Evolutionary conservation across 345 rosid genomes (phyloP), one percentile per base, ranked within the genome.

Genomic region (Populus euphratica): DNA sequence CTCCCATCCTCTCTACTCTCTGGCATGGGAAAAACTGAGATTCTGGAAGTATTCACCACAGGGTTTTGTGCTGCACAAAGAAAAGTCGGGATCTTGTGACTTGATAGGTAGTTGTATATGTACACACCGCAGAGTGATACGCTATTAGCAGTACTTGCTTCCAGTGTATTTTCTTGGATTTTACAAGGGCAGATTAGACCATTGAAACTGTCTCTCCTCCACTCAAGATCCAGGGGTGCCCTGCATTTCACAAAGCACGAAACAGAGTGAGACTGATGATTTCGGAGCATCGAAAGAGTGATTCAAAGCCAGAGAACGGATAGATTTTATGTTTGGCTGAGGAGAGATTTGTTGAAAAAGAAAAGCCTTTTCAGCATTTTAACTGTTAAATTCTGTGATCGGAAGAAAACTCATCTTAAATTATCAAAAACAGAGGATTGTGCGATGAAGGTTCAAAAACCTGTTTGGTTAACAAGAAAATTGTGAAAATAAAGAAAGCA

Each of bases 181-280:
- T 25, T 18, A 25, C 14, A 70, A 20, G 80, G 80, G 72, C 25
- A 72, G 33, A 50, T 67, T 29, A 78, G 81, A 73, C 81, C 72
- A 78, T 67, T 41, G 77, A 39, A 12, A 9, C 47, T 73, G 72
- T 21, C 43, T 73, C 77, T 31, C 77, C 81, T 29, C 49, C 77
- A 18, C 56, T 73, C 25, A 73, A 41, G 35, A 79, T 79, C 81
- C 81, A 79, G 41, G 77, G 81, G 27, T 79, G 81, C 69, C 81
- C 81, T 79, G 81, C n/a, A 38, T 25, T 36, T 43, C 61, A 62
- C 23, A 12, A 2, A 8, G 11, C 21, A 12, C 29, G 41, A 25
- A 8, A 67, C 43, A 54, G 63, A 66, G 64, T 36, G 52, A 8
- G 56, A 10, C n/a, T 9, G 1, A 50, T 29, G 33, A 17, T 1